Base-by-base conservation (phyloP, 805 yeast species). In the Wickerhamiella sorbophila region DNA sequence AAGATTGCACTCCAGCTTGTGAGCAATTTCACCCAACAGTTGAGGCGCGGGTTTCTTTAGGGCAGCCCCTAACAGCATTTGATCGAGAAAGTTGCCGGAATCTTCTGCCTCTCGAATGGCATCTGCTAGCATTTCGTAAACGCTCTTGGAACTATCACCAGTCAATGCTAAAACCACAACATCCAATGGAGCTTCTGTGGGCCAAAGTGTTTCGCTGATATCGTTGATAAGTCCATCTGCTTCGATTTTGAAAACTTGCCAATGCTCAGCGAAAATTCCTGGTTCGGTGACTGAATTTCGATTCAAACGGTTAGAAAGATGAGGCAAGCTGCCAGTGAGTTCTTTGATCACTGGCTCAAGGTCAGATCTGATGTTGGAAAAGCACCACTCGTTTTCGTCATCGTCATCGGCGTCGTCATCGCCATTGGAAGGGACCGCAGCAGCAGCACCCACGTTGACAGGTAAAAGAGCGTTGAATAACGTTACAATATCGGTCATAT, bases 181-280 rank as follows among this genome's bases (percentile, higher is more conserved):
- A 14, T 39, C 44, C 21, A 33, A 42, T 12, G 21, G 19, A 16
- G 41, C 47, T 5, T 24, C 19, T 14, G 29, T 35, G 36, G 32
- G 33, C 29, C 45, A 43, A 5, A 8, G 14, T 10, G 20, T 52
- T 9, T 45, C 45, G 20, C 50, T 52, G 4, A 57, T 42, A 20
- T 58, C 61, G 16, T 50, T 49, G 5, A 58, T 49, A 1, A 48
- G 47, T 1, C 59, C 59, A 19, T 56, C 58, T 2, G 34, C 49
- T 21, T 53, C 58, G 14, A 59, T 48, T 32, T 50, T 49, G 46
- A 59, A 59, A 3, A 59, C 52, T 42, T 58, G 62, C 64, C 64
- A 59, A 15, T 52, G 56, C 41, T 48, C 56, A 26, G 41, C 46
- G 26, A 34, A 40, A 32, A 32, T 44, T 43, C 44, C 48, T 1